A percentile compares a stretch with the other conserved stretches of the same genome.
Evolutionary conservation across 139 green algal genomes (phyloP).

Genomic region (Picochlorum sp.): DNA sequence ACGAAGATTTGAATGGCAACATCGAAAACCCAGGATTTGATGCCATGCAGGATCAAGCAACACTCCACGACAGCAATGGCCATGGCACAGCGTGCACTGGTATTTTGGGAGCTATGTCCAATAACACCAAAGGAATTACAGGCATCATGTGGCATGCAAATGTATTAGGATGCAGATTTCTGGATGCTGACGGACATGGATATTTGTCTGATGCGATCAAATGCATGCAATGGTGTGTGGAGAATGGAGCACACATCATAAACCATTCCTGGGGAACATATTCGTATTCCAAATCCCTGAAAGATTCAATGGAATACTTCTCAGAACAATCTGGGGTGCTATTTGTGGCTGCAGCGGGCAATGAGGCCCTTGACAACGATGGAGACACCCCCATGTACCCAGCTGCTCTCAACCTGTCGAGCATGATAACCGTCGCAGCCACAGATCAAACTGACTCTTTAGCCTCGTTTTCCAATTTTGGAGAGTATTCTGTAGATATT

Average conservation of each 20-base stretch:
- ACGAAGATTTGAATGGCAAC: slow-evolving; percentile 9
- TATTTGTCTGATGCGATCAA: background rate
- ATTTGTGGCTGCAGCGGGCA: slow-evolving; percentile 14
- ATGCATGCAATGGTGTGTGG: slow-evolving; percentile 4
- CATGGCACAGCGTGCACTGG: slow-evolving; percentile 3
- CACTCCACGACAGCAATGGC: slow-evolving; percentile 3
- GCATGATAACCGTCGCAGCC: slow-evolving; percentile 6
- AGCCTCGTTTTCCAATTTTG: slow-evolving; percentile 9
- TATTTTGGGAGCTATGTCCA: slow-evolving; percentile 11
- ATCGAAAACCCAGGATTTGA: slow-evolving; percentile 4
- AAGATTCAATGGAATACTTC: background rate
- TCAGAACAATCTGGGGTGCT: background rate
- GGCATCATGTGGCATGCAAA: slow-evolving; percentile 5
- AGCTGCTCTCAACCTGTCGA: slow-evolving; percentile 4
- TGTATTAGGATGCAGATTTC: slow-evolving; percentile 21
- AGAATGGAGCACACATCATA: slow-evolving; percentile 6
- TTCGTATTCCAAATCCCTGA: background rate
- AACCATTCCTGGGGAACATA: slow-evolving; percentile 11
- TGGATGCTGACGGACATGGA: slow-evolving; percentile 11
- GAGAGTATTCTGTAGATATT: background rate
- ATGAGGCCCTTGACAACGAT: slow-evolving; percentile 11
- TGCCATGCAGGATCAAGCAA: background rate
- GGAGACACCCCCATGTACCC: slow-evolving; percentile 3
- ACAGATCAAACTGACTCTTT: background rate
- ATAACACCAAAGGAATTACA: slow-evolving; percentile 15